A percentile compares a stretch with the other conserved stretches of the same genome.
Conservation (phyloP, 805 yeast genomes). For the Saccharomycopsis capsularis region DNA sequence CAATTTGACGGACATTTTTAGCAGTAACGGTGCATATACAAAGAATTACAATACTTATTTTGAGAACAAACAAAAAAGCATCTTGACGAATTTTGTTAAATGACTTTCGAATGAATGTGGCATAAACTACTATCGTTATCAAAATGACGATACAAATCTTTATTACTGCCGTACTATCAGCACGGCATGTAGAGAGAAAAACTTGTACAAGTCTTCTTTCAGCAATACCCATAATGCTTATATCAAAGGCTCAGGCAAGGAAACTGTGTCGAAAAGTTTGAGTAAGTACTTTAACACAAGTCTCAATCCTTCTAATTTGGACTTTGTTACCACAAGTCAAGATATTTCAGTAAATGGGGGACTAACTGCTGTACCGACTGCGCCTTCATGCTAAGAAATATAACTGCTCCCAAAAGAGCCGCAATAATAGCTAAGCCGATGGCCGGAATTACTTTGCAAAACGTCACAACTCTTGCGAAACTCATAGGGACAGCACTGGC, state of each 20-base stretch:
- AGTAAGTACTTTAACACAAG: conserved; percentile 1
- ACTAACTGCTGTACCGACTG: background rate
- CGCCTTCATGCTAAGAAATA: conserved; percentile 6
- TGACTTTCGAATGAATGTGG: conserved; percentile 9
- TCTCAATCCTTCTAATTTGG: conserved; percentile 9
- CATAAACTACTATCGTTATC: conserved; percentile 6
- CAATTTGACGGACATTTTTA: conserved; percentile 14
- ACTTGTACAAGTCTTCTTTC: too few species aligned
- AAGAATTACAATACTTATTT: conserved; percentile 15
- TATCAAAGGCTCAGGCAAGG: background rate
- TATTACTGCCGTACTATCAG: too few species aligned
- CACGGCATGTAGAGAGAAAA: too few species aligned
- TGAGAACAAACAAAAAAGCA: conserved; percentile 6
- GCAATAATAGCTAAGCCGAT: conserved; percentile 12
- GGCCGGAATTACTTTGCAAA: conserved; percentile 4
- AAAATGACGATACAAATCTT: too few species aligned
- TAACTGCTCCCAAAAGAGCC: conserved; percentile 13
- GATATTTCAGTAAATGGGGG: background rate
- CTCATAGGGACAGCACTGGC: conserved; percentile 11
- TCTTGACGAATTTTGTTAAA: conserved; percentile 9
- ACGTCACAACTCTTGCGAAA: conserved; percentile 11
- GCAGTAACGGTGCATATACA: conserved; percentile 3
- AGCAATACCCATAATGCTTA: too few species aligned
- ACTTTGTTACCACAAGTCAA: background rate
- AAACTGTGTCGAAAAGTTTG: background rate